phyloP scores from a whole-genome alignment of 2,329 filamentous ascomycete genomes.

The Cryphonectria radicalis region DNA sequence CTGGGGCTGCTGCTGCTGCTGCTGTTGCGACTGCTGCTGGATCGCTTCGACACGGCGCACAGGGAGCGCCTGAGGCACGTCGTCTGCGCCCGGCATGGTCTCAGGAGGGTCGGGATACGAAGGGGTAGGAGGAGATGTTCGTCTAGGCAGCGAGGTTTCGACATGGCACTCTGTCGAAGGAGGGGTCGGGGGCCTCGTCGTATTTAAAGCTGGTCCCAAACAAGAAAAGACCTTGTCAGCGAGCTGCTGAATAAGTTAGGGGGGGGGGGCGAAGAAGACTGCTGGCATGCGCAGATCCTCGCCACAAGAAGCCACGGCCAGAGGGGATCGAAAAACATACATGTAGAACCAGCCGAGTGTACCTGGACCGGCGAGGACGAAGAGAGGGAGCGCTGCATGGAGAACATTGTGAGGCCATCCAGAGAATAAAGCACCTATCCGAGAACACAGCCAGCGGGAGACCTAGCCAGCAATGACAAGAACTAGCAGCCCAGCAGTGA shows the following conservation, averaged over 20 bases:
- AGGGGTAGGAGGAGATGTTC: constrained; percentile 60
- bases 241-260: background rate
- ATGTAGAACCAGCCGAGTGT: constrained; percentile 52
- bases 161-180: constrained; percentile 54
- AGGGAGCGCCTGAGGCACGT: constrained; percentile 43
- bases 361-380: constrained; percentile 66
- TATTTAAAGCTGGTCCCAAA: constrained; percentile 15
- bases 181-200: constrained; percentile 58
- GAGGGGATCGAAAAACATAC: constrained; percentile 52
- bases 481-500: background rate
- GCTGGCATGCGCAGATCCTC: background rate
- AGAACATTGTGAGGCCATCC: constrained; percentile 61
- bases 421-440: constrained; percentile 35
- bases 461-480: constrained; percentile 30
- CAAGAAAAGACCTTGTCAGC: constrained; percentile 11
- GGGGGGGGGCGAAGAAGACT: constrained; percentile 25
- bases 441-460: constrained; percentile 34
- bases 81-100: constrained; percentile 31
- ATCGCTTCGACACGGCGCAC: constrained; percentile 50
- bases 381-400: constrained; percentile 66
- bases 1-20: background rate
- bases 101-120: constrained; percentile 43
- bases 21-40: constrained; percentile 39
- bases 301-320: background rate
- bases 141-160: constrained; percentile 53